phyloP scores from a whole-genome alignment of 805 yeast species.

The Zygosaccharomyces kombuchaensis region DNA sequence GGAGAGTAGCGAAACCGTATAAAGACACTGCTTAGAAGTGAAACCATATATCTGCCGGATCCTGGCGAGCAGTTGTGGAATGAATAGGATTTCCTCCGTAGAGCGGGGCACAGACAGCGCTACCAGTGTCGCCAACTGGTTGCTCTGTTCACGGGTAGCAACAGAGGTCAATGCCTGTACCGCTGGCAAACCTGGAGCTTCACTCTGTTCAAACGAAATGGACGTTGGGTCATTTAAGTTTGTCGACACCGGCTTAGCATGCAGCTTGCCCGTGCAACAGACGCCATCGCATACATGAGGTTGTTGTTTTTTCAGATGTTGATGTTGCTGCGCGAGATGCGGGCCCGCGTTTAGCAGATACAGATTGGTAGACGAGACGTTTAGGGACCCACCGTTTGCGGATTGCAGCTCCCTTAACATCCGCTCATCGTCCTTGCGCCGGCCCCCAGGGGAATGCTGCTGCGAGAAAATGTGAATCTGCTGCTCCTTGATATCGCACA shows the following conservation, averaged over 20 bases:
- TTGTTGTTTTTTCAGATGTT: background rate
- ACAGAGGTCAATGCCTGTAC: slow-evolving; percentile 58
- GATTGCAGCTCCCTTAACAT: slow-evolving; percentile 21
- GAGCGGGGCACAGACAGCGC: slow-evolving; percentile 73
- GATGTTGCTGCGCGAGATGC: background rate
- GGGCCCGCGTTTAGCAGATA: slow-evolving; percentile 27
- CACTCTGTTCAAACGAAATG: slow-evolving; percentile 56
- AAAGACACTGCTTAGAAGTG: slow-evolving; percentile 62
- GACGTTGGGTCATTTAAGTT: slow-evolving; percentile 31
- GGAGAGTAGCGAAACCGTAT: slow-evolving; percentile 68
- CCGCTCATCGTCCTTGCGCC: slow-evolving; percentile 19
- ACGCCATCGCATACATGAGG: slow-evolving; percentile 17
- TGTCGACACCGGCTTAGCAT: slow-evolving; percentile 28
- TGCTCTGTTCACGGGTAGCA: slow-evolving; percentile 44
- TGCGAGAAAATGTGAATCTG: slow-evolving; percentile 25
- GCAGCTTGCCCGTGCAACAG: slow-evolving; percentile 17
- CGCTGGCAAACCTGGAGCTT: slow-evolving; percentile 76
- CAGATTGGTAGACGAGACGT: slow-evolving; percentile 36
- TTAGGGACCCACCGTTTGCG: slow-evolving; percentile 23
- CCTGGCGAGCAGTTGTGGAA: slow-evolving; percentile 66
- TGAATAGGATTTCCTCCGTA: slow-evolving; percentile 72
- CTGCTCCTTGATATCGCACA: slow-evolving; percentile 32
- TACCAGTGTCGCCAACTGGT: slow-evolving; percentile 52
- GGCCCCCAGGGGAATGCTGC: slow-evolving; percentile 15
- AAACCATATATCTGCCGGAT: slow-evolving; percentile 69